Evolutionary conservation across 2,329 filamentous ascomycete species (phyloP).

Genomic region (Cylindrodendrum hubeiense): DNA sequence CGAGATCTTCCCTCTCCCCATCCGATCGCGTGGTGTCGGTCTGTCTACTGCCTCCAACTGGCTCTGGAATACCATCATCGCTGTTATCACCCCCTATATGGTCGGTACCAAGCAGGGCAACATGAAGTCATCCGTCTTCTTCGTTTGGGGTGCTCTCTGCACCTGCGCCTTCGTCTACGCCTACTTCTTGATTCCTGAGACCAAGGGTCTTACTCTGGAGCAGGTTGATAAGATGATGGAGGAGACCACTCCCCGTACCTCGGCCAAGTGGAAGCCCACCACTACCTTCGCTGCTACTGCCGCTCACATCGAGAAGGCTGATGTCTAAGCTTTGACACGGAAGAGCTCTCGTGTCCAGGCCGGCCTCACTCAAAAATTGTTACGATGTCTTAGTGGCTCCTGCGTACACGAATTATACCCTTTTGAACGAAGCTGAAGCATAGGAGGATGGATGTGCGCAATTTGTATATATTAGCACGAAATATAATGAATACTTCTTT

Average conservation of each 20-base stretch:
- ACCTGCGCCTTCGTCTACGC: slow-evolving; percentile 79
- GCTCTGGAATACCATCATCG: slow-evolving; percentile 83
- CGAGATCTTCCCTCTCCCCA: slow-evolving; percentile 86
- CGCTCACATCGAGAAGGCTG: too few species aligned
- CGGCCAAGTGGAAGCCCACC: slow-evolving; percentile 59
- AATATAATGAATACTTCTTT: too few species aligned
- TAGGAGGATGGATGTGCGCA: too few species aligned
- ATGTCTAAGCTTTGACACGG: too few species aligned
- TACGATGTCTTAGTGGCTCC: too few species aligned
- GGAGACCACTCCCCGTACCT: slow-evolving; percentile 72
- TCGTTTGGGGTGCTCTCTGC: slow-evolving; percentile 80
- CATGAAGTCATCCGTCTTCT: slow-evolving; percentile 81
- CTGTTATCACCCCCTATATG: slow-evolving; percentile 83
- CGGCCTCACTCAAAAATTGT: too few species aligned
- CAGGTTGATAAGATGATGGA: slow-evolving; percentile 84
- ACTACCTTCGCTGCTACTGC: neutral
- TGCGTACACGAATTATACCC: too few species aligned
- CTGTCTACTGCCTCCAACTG: slow-evolving; percentile 64
- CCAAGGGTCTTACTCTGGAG: slow-evolving; percentile 85
- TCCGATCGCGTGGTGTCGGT: slow-evolving; percentile 72
- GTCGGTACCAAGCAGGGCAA: slow-evolving; percentile 78
- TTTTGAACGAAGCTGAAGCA: too few species aligned
- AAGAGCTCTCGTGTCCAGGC: too few species aligned
- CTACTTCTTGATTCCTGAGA: slow-evolving; percentile 85
- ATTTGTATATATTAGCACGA: too few species aligned